Conservation (phyloP, 2,329 filamentous ascomycete genomes). For the Septoria petroselini region DNA sequence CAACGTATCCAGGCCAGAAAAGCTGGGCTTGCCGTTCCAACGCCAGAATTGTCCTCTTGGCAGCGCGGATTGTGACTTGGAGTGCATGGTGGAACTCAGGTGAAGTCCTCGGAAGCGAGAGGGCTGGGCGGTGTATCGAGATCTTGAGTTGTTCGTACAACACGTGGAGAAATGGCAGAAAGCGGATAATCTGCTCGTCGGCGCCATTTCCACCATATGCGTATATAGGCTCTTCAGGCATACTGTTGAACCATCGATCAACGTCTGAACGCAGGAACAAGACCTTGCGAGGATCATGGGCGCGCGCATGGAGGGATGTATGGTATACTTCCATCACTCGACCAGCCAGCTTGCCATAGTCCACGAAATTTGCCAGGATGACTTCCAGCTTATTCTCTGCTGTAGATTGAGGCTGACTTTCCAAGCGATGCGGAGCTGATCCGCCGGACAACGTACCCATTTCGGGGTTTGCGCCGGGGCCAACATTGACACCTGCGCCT, state of each 20-base stretch:
- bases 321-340: constrained; percentile 29
- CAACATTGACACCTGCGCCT: not conserved
- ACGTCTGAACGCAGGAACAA: constrained; percentile 28
- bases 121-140: constrained; percentile 38
- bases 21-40: constrained; percentile 26
- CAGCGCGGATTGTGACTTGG: constrained; percentile 35
- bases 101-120: constrained; percentile 35
- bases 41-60: constrained; percentile 34
- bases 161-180: constrained; percentile 35
- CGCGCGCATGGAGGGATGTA: constrained; percentile 24
- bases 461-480: not conserved
- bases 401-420: not conserved
- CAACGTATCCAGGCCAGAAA: constrained; percentile 40
- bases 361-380: constrained; percentile 28
- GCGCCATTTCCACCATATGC: constrained; percentile 20
- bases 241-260: constrained; percentile 30
- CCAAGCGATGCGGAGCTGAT: not conserved
- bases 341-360: constrained; percentile 27
- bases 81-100: constrained; percentile 36
- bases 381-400: constrained; percentile 19
- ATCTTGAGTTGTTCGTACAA: constrained; percentile 38
- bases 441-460: not conserved
- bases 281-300: constrained; percentile 22
- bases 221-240: constrained; percentile 25
- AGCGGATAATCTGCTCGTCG: constrained; percentile 23